phyloP scores from a whole-genome alignment of 345 rosid species.

The Passiflora organensis region DNA sequence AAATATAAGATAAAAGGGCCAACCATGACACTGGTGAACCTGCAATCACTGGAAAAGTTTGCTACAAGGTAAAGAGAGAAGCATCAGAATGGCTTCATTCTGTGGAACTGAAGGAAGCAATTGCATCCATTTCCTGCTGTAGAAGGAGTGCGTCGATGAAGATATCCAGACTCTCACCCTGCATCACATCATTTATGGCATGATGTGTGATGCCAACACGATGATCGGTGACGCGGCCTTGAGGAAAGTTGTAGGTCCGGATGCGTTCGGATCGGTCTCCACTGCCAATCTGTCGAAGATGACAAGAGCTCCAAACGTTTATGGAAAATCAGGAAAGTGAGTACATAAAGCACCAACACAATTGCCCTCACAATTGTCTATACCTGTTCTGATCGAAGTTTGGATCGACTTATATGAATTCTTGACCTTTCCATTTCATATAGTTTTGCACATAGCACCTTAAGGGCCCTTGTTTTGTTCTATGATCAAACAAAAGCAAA shows the following conservation, averaged over 20 bases:
- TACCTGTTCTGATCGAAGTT: constrained; percentile 88
- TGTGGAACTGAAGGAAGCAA: constrained; percentile 67
- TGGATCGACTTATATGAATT: constrained; percentile 59
- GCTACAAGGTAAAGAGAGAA: background rate
- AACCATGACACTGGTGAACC: background rate
- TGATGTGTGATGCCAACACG: constrained; percentile 84
- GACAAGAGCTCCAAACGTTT: constrained; percentile 11
- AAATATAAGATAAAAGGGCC: too few species aligned
- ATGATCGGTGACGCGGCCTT: constrained; percentile 86
- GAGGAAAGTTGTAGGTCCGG: constrained; percentile 90
- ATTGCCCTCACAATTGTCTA: background rate
- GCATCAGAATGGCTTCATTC: constrained; percentile 16
- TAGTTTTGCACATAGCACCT: constrained; percentile 86
- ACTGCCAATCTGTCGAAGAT: constrained; percentile 66
- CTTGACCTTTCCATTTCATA: constrained; percentile 87
- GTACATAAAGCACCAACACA: background rate
- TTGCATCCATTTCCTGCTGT: constrained; percentile 93
- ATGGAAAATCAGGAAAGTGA: constrained; percentile 9
- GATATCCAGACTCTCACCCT: constrained; percentile 72
- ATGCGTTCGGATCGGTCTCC: constrained; percentile 92
- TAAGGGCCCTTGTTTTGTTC: constrained; percentile 93
- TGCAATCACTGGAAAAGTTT: background rate
- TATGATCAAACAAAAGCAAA: constrained; percentile 19
- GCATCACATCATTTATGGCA: constrained; percentile 65
- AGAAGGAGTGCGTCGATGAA: constrained; percentile 87